Evolutionary conservation across 495 filamentous ascomycete species (phyloP).

Genomic region (Penicillium maclennaniae): DNA sequence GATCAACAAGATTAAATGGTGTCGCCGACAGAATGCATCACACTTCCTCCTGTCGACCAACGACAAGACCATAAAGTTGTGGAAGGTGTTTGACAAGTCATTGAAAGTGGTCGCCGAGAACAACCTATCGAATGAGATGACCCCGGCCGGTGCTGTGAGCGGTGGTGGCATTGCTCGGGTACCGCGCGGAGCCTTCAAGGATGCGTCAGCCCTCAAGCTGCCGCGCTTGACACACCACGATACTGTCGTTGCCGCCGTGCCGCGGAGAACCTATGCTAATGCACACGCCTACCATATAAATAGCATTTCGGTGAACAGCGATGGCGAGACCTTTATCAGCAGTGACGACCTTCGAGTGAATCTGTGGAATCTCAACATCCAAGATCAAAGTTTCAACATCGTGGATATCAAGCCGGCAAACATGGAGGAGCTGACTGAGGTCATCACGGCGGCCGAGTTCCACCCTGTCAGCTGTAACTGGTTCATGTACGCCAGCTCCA

Average conservation of each 20-base stretch:
- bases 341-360: conserved; percentile 97
- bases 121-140: conserved; percentile 92
- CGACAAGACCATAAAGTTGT: conserved; percentile 99
- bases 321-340: conserved; percentile 98
- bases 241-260: conserved; percentile 95
- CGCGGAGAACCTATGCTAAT: conserved; percentile 93
- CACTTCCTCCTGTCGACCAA: conserved; percentile 98
- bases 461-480: conserved; percentile 97
- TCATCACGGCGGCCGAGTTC: conserved; percentile 97
- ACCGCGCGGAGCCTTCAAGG: conserved; percentile 71
- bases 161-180: conserved; percentile 72
- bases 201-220: conserved; percentile 78
- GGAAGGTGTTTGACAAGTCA: conserved; percentile 99
- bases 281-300: conserved; percentile 99
- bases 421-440: conserved; percentile 98
- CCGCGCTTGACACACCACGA: conserved; percentile 96
- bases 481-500: conserved; percentile 99
- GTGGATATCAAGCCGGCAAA: conserved; percentile 99
- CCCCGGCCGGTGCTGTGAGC: conserved; percentile 66
- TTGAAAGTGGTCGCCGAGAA: conserved; percentile 98
- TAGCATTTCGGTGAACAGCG: conserved; percentile 99
- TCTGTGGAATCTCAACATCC: conserved; percentile 98
- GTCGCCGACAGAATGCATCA: conserved; percentile 92
- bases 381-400: conserved; percentile 99
- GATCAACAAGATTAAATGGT: conserved; percentile 99